Percentiles rank a stretch among this genome's conserved stretches.
phyloP scores from a whole-genome alignment of 257 asterid species.

The Solanum verrucosum region DNA sequence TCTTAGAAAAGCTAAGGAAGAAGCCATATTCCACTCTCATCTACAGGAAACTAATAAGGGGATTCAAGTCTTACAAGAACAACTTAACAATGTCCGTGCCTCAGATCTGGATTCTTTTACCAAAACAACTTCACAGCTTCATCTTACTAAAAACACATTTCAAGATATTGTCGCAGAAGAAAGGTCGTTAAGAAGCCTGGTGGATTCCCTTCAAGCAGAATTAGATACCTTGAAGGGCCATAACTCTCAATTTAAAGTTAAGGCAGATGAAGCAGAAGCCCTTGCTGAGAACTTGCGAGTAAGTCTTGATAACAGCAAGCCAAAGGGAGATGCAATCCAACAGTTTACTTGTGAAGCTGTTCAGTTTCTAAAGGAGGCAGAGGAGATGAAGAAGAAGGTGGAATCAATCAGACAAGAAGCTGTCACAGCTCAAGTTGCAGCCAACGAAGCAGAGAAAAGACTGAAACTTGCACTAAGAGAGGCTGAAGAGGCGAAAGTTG shows the following conservation, averaged over 20 bases:
- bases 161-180: slow-evolving; percentile 2
- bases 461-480: slow-evolving; percentile 35
- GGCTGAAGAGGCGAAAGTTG: slow-evolving; percentile 47
- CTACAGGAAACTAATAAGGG: slow-evolving; percentile 1
- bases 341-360: slow-evolving; percentile 37
- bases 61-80: slow-evolving; percentile 5
- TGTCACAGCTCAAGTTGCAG: slow-evolving; percentile 23
- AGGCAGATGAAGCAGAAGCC: slow-evolving; percentile 4
- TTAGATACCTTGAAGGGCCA: slow-evolving; percentile 1
- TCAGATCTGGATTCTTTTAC: slow-evolving; percentile 1
- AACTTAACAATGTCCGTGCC: neutral
- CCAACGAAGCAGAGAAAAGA: slow-evolving; percentile 42
- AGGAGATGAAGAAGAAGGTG: slow-evolving; percentile 21
- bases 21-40: neutral
- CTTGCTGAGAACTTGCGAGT: slow-evolving; percentile 3
- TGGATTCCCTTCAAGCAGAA: slow-evolving; percentile 8
- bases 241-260: neutral
- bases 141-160: neutral
- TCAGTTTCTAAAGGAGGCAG: slow-evolving; percentile 32
- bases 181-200: neutral
- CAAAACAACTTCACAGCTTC: slow-evolving; percentile 3
- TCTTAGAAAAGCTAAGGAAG: slow-evolving; percentile 19
- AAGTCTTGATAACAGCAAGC: neutral
- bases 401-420: slow-evolving; percentile 34
- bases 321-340: slow-evolving; percentile 17